A percentile compares a stretch with the other conserved stretches of the same genome.
These are phyloP conservation scores for Phytophthora europaea DNA, from an alignment of 352 stramenopile genomes.

Conservation along the genomic window DNA sequence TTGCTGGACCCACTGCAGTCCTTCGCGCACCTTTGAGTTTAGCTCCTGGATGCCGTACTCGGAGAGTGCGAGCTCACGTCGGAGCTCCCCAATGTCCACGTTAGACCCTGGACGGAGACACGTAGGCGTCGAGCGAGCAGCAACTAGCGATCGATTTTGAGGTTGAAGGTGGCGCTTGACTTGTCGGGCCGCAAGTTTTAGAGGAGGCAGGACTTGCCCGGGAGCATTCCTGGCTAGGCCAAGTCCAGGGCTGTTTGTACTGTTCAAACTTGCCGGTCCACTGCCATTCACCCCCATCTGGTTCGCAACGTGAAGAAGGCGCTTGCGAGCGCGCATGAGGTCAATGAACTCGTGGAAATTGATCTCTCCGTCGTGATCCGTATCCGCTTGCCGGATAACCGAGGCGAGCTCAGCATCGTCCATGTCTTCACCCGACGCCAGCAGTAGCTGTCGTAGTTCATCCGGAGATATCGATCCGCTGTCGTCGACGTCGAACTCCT, in stretches of 20 bases:
- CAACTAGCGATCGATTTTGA: constrained; percentile 55
- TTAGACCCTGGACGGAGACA: constrained; percentile 64
- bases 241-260: constrained; percentile 10
- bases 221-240: constrained; percentile 14
- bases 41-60: constrained; percentile 85
- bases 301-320: constrained; percentile 75
- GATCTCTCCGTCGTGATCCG: constrained; percentile 79
- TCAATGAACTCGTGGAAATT: constrained; percentile 84
- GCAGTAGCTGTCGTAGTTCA: constrained; percentile 70
- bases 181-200: constrained; percentile 61
- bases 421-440: constrained; percentile 75
- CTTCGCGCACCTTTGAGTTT: constrained; percentile 76
- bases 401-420: constrained; percentile 77
- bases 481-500: constrained; percentile 80
- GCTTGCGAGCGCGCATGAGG: constrained; percentile 84
- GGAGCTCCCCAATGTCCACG: constrained; percentile 64
- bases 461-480: constrained; percentile 81
- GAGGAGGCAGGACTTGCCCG: constrained; percentile 55
- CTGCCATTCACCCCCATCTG: constrained; percentile 64
- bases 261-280: constrained; percentile 30
- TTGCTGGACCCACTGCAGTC: constrained; percentile 88
- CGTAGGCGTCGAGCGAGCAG: constrained; percentile 56
- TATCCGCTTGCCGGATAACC: constrained; percentile 75
- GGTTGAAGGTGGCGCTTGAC: constrained; percentile 58
- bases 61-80: constrained; percentile 80